Base-by-base conservation (phyloP, 495 filamentous ascomycete species). In the Alectoria sarmentosa region DNA sequence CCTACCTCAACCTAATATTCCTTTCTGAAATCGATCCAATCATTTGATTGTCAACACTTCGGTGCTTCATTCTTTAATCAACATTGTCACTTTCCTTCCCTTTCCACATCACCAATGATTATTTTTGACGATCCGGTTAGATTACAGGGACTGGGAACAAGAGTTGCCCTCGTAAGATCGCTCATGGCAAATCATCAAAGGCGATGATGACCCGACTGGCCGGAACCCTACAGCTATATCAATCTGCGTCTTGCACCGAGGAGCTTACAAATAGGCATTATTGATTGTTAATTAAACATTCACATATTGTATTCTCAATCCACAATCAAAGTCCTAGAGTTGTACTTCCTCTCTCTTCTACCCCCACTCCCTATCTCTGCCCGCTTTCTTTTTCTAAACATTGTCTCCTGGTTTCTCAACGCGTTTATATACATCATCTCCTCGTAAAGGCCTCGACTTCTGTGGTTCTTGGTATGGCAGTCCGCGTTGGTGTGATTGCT, bases 401-500 rank as follows among this genome's bases (percentile, higher is more conserved):
- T 41, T 15, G 17, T 41, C 36, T 60, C 34, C 7, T 26, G 19
- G 4, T 26, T 36, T 60, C 14, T 39, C n/a, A 32, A 41, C 36
- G 30, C 52, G 21, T 19, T 36, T 17, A 21, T 7, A 21, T 34
- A 34, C 13, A 55, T 55, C 52, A 13, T 54, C 17, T 55, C 15
- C 21, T 21, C 19, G 1, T 14, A 28, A 49, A 54, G 26, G 28
- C 2, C 19, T 34, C 36, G 4, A 41, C 28, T 11, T 58, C 36
- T 63, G 63, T 36, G 83, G 82, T 79, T 68, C 79, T 36, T 81
- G 76, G 48, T 3, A 55, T 55, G 52, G 30, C 52, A 34, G 82
- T 85, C 66, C 77, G 79, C 62, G 66, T 85, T 57, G 85, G 75
- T 52, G 71, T 86, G 59, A 77, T 85, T 68, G 84, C 82, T 38